Base-by-base conservation (phyloP, 352 stramenopile species). In the Ochromonadaceae sp. region DNA sequence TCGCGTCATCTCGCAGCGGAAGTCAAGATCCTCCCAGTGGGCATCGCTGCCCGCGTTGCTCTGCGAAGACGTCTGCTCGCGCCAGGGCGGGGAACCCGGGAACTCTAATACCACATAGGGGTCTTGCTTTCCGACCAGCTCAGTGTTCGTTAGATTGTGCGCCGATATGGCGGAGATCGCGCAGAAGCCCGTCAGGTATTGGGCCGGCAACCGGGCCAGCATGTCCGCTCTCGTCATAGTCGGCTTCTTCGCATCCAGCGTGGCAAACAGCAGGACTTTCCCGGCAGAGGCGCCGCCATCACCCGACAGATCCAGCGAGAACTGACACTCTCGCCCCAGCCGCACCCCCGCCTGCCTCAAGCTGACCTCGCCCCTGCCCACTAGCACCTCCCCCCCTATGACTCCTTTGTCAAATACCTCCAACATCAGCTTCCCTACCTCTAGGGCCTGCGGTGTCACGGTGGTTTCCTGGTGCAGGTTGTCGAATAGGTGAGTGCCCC, bases 131-230 rank as follows among this genome's bases (percentile, higher is more conserved):
- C 52, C 52, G 9, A 61, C 5, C 4, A 55, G 20, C 30, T 61
- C 52, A 31, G 34, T 43, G 36, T 61, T 61, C 17, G 34, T 43
- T 3, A 61, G 52, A 43, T n/a, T n/a, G n/a, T n/a, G n/a, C n/a
- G n/a, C n/a, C n/a, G n/a, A n/a, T n/a, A n/a, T n/a, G n/a, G n/a
- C n/a, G n/a, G n/a, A n/a, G n/a, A n/a, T n/a, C n/a, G n/a, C n/a
- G n/a, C n/a, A n/a, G n/a, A n/a, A n/a, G n/a, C n/a, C n/a, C n/a
- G n/a, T n/a, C n/a, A n/a, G n/a, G n/a, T n/a, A n/a, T n/a, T n/a
- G n/a, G n/a, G n/a, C n/a, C n/a, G n/a, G n/a, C n/a, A n/a, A n/a
- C n/a, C n/a, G n/a, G n/a, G n/a, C n/a, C n/a, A n/a, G n/a, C n/a
- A n/a, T n/a, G n/a, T n/a, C n/a, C n/a, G n/a, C n/a, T n/a, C n/a